A percentile compares a stretch with the other conserved stretches of the same genome.
phyloP scores from a whole-genome alignment of 306 rosid genomes.

The Quercus parvula region DNA sequence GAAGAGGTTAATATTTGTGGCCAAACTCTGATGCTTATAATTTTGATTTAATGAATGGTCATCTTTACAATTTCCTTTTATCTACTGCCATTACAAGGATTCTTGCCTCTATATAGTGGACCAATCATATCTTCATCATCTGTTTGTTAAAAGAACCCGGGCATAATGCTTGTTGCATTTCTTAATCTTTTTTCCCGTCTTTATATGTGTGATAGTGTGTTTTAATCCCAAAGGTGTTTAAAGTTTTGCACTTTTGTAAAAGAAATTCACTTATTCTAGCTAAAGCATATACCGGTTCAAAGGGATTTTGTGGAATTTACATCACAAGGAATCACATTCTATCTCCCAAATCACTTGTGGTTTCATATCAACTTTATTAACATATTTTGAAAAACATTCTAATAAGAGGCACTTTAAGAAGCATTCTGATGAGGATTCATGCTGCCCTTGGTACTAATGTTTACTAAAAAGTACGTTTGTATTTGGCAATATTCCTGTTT shows the following conservation, averaged over 20 bases:
- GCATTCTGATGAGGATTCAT: not conserved
- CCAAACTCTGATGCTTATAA: slow-evolving; percentile 6
- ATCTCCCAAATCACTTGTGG: not conserved
- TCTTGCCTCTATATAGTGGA: not conserved
- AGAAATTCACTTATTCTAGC: not conserved
- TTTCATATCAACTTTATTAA: not conserved
- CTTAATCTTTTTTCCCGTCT: not conserved
- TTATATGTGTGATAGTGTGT: not conserved
- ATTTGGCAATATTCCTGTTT: not conserved
- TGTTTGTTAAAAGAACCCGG: not conserved
- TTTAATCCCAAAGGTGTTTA: not conserved
- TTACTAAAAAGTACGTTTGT: not conserved
- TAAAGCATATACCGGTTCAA: not conserved
- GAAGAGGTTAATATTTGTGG: slow-evolving; percentile 72
- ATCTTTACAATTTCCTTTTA: not conserved
- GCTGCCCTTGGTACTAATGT: not conserved
- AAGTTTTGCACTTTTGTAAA: not conserved
- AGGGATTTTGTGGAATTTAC: not conserved
- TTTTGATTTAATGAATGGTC: slow-evolving; percentile 16
- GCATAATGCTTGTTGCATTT: not conserved
- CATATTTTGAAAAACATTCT: not conserved
- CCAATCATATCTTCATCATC: not conserved
- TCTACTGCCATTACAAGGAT: not conserved
- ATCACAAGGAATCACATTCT: not conserved
- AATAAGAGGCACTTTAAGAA: not conserved